These are phyloP conservation scores for Gaeumannomyces sp. DNA, from an alignment of 2,329 filamentous ascomycete genomes.

Conservation along the genomic window DNA sequence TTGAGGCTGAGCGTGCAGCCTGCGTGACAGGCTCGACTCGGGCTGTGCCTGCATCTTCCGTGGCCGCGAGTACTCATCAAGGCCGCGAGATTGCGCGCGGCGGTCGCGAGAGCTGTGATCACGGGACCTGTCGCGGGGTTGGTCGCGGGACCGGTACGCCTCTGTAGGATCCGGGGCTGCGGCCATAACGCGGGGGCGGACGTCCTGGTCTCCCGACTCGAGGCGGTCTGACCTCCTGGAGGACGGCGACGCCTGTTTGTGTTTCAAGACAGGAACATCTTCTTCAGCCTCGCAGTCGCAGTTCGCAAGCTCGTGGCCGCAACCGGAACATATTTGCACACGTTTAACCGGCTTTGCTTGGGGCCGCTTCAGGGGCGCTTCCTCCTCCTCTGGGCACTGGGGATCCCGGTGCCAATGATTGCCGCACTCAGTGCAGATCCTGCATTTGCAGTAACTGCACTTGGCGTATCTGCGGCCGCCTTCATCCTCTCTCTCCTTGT, in stretches of 20 bases:
- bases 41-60: background rate
- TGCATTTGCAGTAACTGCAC: background rate
- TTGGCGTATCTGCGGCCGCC: background rate
- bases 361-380: background rate
- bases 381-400: background rate
- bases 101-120: background rate
- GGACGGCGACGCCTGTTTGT: background rate
- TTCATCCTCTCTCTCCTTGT: background rate
- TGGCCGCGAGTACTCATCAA: background rate
- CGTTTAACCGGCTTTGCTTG: background rate
- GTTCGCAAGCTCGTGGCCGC: background rate
- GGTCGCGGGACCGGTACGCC: background rate
- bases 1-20: background rate
- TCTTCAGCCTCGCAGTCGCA: background rate
- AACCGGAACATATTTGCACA: background rate
- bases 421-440: background rate
- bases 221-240: constrained; percentile 1
- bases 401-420: background rate
- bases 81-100: background rate
- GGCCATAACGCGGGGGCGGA: background rate
- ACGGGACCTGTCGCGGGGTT: background rate
- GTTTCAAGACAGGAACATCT: background rate
- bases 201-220: background rate
- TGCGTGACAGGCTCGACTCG: background rate
- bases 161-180: background rate